These are phyloP conservation scores for Fusarium tanahbumbuense DNA, from an alignment of 2,329 filamentous ascomycete species.

Conservation along the genomic window DNA sequence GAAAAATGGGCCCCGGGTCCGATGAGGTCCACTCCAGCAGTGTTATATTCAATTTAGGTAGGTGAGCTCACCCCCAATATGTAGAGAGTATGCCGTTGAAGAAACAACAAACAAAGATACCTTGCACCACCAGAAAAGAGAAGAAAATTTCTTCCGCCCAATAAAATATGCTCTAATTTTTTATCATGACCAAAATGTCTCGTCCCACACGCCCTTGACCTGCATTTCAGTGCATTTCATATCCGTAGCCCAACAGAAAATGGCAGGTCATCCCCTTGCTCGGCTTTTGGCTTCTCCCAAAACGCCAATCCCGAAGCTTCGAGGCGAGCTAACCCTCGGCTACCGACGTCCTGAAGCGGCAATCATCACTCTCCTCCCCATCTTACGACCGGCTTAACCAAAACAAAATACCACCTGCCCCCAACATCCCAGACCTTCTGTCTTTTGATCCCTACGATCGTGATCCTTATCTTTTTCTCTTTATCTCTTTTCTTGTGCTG, in stretches of 20 bases:
- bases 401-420: conserved; percentile 44
- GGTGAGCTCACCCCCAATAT: conserved; percentile 1
- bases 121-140: background rate
- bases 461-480: conserved; percentile 9
- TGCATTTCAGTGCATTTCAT: conserved; percentile 9
- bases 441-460: conserved; percentile 26
- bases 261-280: conserved; percentile 26
- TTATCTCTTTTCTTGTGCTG: background rate
- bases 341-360: conserved; percentile 41
- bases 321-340: conserved; percentile 41
- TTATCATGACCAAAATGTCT: conserved; percentile 43
- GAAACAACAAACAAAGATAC: conserved; percentile 7
- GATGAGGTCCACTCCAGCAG: conserved; percentile 19
- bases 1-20: conserved; percentile 37
- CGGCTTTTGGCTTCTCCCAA: conserved; percentile 31
- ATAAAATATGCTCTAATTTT: background rate
- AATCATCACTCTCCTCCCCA: conserved; percentile 25
- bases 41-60: conserved; percentile 1
- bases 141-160: background rate
- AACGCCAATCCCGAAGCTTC: conserved; percentile 38
- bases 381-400: conserved; percentile 33
- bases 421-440: conserved; percentile 36
- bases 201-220: conserved; percentile 30
- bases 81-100: conserved; percentile 12
- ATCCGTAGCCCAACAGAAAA: conserved; percentile 1